These are phyloP conservation scores for Rutstroemia sp. DNA, from an alignment of 2,329 filamentous ascomycete genomes.

Conservation along the genomic window DNA sequence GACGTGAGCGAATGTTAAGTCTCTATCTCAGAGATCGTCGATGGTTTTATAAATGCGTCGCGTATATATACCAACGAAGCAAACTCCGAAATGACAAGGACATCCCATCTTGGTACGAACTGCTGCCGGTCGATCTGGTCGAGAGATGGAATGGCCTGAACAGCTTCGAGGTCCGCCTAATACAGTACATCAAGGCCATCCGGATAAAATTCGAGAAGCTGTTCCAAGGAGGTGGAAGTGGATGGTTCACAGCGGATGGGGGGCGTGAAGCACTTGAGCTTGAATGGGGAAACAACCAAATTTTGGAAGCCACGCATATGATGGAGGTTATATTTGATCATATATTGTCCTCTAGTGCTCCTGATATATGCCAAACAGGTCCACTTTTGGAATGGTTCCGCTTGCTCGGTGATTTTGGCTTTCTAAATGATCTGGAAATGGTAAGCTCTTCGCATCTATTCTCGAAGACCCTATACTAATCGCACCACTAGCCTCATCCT, in stretches of 20 bases:
- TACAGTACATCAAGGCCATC: constrained; percentile 40
- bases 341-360: constrained; percentile 45
- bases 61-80: constrained; percentile 4
- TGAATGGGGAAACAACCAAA: constrained; percentile 53
- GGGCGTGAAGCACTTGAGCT: constrained; percentile 46
- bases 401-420: constrained; percentile 55
- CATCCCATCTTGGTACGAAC: not conserved
- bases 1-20: constrained; percentile 60
- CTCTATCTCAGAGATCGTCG: constrained; percentile 67
- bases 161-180: constrained; percentile 13
- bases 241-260: constrained; percentile 38
- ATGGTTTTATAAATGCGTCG: constrained; percentile 53
- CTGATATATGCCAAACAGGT: constrained; percentile 47
- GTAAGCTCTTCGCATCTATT: constrained; percentile 30
- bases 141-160: constrained; percentile 1
- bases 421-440: constrained; percentile 57
- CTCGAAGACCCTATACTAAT: not conserved
- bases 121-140: not conserved
- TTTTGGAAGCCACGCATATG: constrained; percentile 66
- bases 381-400: constrained; percentile 65
- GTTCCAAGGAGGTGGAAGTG: constrained; percentile 29
- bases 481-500: constrained; percentile 16
- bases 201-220: constrained; percentile 39
- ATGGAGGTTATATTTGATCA: constrained; percentile 68
- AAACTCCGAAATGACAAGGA: not conserved